Percentiles rank a stretch among this genome's conserved stretches.
phyloP scores from a whole-genome alignment of 352 stramenopile species.

The Phytopythium cucurbitacearum region DNA sequence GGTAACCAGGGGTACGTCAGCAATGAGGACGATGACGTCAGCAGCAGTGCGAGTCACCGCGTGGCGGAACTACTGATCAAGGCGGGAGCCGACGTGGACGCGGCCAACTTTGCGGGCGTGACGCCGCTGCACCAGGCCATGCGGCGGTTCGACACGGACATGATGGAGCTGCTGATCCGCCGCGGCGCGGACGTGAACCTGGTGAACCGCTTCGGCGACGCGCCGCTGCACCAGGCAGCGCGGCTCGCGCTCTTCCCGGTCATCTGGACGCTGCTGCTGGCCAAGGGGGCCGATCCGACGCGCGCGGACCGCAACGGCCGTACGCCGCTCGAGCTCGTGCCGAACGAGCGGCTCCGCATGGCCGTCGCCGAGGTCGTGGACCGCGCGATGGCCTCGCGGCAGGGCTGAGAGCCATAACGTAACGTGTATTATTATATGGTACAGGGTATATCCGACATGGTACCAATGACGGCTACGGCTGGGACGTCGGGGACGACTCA shows the following conservation, averaged over 20 bases:
- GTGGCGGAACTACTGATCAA: constrained; percentile 21
- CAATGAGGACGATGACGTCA: too few relatives aligned
- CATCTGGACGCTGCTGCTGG: constrained; percentile 26
- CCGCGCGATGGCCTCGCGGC: too few relatives aligned
- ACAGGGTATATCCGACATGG: too few relatives aligned
- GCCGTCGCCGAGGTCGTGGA: constrained; percentile 15
- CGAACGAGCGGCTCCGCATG: constrained; percentile 18
- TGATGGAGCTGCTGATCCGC: constrained; percentile 23
- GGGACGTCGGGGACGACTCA: background rate
- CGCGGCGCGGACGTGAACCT: constrained; percentile 24
- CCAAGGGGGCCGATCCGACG: constrained; percentile 14
- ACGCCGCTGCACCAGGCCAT: constrained; percentile 25
- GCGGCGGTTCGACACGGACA: constrained; percentile 23
- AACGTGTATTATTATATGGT: too few relatives aligned
- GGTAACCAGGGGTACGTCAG: too few relatives aligned
- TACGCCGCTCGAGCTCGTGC: constrained; percentile 27
- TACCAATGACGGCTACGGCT: too few relatives aligned
- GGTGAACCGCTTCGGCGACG: constrained; percentile 26
- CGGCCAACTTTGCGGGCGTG: constrained; percentile 11
- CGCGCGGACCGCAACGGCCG: constrained; percentile 15
- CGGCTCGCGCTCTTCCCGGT: constrained; percentile 18
- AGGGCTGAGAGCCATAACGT: too few relatives aligned
- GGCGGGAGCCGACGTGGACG: constrained; percentile 21
- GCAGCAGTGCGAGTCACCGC: background rate
- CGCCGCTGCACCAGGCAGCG: constrained; percentile 24